phyloP scores from a whole-genome alignment of 495 filamentous ascomycete genomes.

The Staphylotrichum tortipilum region DNA sequence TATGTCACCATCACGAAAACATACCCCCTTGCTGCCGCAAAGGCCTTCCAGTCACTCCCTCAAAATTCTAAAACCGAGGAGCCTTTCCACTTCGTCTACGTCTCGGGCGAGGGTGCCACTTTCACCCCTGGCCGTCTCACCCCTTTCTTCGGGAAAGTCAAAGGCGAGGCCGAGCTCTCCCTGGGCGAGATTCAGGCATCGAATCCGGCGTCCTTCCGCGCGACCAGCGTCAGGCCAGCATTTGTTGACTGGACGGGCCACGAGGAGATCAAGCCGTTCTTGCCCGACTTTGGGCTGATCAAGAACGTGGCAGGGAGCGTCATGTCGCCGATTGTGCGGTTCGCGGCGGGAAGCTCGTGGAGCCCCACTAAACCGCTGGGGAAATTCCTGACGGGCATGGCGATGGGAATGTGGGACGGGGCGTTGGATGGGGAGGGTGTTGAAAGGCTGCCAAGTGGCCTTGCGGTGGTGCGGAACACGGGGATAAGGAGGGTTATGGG shows the following conservation, averaged over 20 bases:
- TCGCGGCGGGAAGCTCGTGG: constrained; percentile 13
- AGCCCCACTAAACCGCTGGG: constrained; percentile 38
- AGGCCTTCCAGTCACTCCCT: constrained; percentile 48
- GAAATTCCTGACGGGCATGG: constrained; percentile 45
- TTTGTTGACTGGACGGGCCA: constrained; percentile 43
- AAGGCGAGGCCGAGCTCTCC: constrained; percentile 52
- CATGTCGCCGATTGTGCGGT: constrained; percentile 7
- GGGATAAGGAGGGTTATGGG: constrained; percentile 40
- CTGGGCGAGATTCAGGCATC: constrained; percentile 35
- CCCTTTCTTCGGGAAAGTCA: constrained; percentile 49
- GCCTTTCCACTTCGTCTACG: constrained; percentile 60
- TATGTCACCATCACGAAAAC: constrained; percentile 59
- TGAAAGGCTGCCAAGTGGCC: constrained; percentile 31
- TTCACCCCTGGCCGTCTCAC: constrained; percentile 43
- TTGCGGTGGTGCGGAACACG: constrained; percentile 38
- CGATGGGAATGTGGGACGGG: constrained; percentile 44
- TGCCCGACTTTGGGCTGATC: constrained; percentile 22
- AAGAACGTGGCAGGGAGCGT: constrained; percentile 11
- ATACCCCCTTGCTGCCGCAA: constrained; percentile 53
- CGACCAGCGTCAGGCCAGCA: constrained; percentile 45
- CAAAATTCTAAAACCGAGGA: constrained; percentile 10
- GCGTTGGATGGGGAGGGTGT: constrained; percentile 37
- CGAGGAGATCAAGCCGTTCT: constrained; percentile 39
- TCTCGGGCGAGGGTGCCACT: constrained; percentile 53
- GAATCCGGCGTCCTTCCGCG: constrained; percentile 34